These are phyloP conservation scores for Lathyrus sativus DNA, from an alignment of 306 rosid species.

Conservation along the genomic window DNA sequence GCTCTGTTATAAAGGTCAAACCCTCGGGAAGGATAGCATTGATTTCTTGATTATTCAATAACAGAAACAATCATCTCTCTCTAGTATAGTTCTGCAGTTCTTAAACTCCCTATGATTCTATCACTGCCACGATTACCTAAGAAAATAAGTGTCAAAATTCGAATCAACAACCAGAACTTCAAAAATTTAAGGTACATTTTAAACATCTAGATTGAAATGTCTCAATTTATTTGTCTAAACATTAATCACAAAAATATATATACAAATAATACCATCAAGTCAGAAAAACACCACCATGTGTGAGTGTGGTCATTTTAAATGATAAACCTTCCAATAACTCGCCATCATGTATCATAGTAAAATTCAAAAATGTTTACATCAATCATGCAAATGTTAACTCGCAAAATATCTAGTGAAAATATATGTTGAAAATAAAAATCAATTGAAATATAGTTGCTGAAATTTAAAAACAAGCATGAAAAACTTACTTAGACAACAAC, in stretches of 20 bases:
- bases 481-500: conserved; percentile 81
- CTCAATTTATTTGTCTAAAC: conserved; percentile 13
- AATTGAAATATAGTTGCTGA: conserved; percentile 9
- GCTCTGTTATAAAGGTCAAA: background rate
- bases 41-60: background rate
- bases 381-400: conserved; percentile 9
- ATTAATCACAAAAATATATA: background rate
- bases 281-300: conserved; percentile 13
- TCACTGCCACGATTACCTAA: background rate
- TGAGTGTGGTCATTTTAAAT: background rate
- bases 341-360: background rate
- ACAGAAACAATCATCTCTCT: conserved; percentile 3
- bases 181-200: conserved; percentile 9
- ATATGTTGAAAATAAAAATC: background rate
- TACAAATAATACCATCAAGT: background rate
- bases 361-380: conserved; percentile 7
- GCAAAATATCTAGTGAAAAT: conserved; percentile 7
- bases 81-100: background rate
- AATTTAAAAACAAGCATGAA: conserved; percentile 24
- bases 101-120: background rate
- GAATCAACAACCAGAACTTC: conserved; percentile 6
- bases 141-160: background rate
- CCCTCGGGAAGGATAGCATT: background rate
- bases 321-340: conserved; percentile 18
- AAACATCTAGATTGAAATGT: conserved; percentile 1